Evolutionary conservation across 257 asterid species (phyloP).

Genomic region (Catharanthus roseus): DNA sequence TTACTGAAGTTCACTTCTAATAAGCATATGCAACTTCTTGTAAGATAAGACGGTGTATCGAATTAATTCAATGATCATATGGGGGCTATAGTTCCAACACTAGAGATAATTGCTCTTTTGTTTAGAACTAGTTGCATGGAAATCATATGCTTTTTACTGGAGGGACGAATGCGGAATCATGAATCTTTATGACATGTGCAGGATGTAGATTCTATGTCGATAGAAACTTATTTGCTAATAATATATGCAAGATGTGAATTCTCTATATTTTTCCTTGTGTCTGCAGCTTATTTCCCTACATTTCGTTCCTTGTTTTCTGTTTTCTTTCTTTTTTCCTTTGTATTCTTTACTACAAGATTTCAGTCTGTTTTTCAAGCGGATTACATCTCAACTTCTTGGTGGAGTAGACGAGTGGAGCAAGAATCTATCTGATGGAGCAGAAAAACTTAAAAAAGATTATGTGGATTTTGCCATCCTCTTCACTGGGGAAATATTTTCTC

Average conservation of each 20-base stretch:
- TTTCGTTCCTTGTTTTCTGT: neutral
- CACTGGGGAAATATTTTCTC: conserved; percentile 67
- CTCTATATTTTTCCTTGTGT: neutral
- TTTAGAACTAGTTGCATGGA: neutral
- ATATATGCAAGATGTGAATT: neutral
- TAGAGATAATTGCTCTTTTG: neutral
- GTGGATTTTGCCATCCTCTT: conserved; percentile 40
- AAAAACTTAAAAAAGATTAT: conserved; percentile 23
- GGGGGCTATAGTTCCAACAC: neutral
- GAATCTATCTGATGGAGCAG: conserved; percentile 30
- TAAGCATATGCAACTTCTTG: neutral
- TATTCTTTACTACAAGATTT: conserved; percentile 36
- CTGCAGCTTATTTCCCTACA: conserved; percentile 7
- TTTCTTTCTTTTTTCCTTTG: conserved; percentile 17
- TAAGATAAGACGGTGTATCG: neutral
- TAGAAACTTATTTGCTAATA: neutral
- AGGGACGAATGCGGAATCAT: neutral
- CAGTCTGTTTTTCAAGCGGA: conserved; percentile 69
- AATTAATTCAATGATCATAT: neutral
- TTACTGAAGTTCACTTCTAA: conserved; percentile 4
- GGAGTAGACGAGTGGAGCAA: conserved; percentile 67
- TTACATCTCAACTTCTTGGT: conserved; percentile 62
- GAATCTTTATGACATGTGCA: neutral
- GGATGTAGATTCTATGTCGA: neutral
- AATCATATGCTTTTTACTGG: neutral